Evolutionary conservation across 176 grass and related monocot species (phyloP), one percentile per base, ranked within the genome.

Genomic region (Eragrostis nindensis): DNA sequence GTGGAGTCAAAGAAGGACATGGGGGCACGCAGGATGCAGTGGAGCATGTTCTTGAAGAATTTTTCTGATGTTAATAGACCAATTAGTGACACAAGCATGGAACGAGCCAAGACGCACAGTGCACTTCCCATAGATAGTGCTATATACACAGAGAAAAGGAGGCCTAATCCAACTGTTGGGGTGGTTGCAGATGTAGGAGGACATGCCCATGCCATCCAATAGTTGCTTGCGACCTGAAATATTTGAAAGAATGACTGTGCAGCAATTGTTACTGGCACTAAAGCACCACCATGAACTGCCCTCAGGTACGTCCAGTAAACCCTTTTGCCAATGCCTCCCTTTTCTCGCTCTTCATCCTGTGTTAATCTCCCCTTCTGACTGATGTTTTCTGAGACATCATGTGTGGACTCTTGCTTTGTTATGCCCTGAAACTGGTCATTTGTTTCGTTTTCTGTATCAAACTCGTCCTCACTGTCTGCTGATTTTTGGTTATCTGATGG

Each of bases 1-100:
- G 96, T 99, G 71, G 96, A 95, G 72, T 99, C 96, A 86, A 95
- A 99, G 88, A 99, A 99, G 22, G 92, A 92, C 96, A 99, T 99
- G 16, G 96, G 96, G 36, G 96, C 96, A 53, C 76, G 92, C 62
- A 99, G 12, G 40, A 95, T 88, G 69, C 90, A 91, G 38, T 68
- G 84, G 24, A 99, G 86, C 96, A 99, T 99, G 64, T 89, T 86
- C 52, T 89, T 87, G 43, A 99, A 99, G 72, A 99, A 93, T 55
- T 80, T 89, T 77, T 99, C 78, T 71, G 96, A 89, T 73, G 96
- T 88, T 70, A 81, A 48, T 48, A 99, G 86, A 60, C 90, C 92
- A 70, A 72, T 65, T 14, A 90, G 62, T 26, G 79, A 77, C 57
- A 99, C 22, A 29, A 99, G 92, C 48, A 82, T 76, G 49, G 88